These are phyloP conservation scores for Cylindricascospora bacillispora DNA, from an alignment of 1,139 yeast species.

Conservation along the genomic window DNA sequence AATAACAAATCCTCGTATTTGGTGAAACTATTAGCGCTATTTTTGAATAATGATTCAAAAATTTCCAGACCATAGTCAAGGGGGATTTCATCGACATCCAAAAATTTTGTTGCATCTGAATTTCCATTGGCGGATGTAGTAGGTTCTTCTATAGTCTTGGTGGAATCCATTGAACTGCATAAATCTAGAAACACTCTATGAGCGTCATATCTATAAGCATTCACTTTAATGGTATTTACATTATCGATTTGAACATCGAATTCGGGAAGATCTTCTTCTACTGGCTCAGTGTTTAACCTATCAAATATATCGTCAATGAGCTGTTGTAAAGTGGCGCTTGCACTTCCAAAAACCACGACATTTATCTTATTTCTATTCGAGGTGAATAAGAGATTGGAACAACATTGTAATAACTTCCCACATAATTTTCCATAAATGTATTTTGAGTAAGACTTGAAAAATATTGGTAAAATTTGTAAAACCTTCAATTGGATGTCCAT, in stretches of 20 bases:
- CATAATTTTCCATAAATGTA: constrained; percentile 45
- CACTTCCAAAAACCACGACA: constrained; percentile 73
- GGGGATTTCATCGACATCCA: constrained; percentile 43
- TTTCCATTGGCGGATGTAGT: constrained; percentile 12
- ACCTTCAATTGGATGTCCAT: constrained; percentile 77
- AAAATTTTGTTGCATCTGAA: constrained; percentile 32
- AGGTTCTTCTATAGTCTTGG: too few relatives aligned
- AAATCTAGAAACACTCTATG: constrained; percentile 57
- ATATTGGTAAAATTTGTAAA: constrained; percentile 69
- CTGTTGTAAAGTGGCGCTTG: constrained; percentile 86
- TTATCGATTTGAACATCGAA: constrained; percentile 34
- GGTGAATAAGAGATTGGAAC: constrained; percentile 52
- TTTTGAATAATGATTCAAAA: constrained; percentile 46
- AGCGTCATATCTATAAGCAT: constrained; percentile 53
- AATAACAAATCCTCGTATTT: constrained; percentile 50
- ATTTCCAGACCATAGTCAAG: constrained; percentile 68
- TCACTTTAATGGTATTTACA: constrained; percentile 32
- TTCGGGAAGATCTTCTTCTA: constrained; percentile 25
- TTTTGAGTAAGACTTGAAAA: constrained; percentile 50
- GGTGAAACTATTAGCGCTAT: constrained; percentile 46
- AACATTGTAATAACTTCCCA: constrained; percentile 49
- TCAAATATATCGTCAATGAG: constrained; percentile 67
- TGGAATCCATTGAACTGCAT: constrained; percentile 48
- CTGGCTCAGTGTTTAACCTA: constrained; percentile 28
- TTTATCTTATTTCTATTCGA: constrained; percentile 55